These are phyloP conservation scores for Endocladia muricata DNA, from an alignment of 31 red algal species.

Conservation along the genomic window DNA sequence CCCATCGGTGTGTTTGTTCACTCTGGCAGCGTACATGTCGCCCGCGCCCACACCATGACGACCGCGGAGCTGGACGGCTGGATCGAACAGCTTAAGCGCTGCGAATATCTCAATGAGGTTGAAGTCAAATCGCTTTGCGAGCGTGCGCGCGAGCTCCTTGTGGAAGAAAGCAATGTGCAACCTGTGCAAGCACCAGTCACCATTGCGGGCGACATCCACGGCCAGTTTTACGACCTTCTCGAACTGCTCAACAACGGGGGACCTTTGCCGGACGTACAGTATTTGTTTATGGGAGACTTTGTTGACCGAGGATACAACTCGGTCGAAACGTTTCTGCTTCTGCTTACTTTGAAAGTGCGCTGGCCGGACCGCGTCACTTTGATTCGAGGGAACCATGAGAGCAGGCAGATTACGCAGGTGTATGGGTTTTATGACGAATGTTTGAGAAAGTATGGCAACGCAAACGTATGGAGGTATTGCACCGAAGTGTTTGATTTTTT, in stretches of 20 bases:
- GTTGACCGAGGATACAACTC: slow-evolving; percentile 92
- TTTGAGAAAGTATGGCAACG: slow-evolving; percentile 89
- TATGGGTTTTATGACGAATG: slow-evolving; percentile 99
- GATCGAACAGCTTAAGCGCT: slow-evolving; percentile 82
- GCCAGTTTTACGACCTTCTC: slow-evolving; percentile 88
- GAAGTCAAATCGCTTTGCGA: slow-evolving; percentile 72
- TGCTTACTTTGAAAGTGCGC: slow-evolving; percentile 86
- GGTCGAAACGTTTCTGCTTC: slow-evolving; percentile 85
- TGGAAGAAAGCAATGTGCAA: slow-evolving; percentile 72
- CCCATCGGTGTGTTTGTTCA: neutral
- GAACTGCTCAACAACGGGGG: slow-evolving; percentile 81
- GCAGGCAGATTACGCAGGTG: slow-evolving; percentile 90
- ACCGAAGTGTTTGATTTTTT: slow-evolving; percentile 93
- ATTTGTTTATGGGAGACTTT: slow-evolving; percentile 98
- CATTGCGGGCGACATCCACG: slow-evolving; percentile 88
- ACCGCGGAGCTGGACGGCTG: slow-evolving; percentile 70
- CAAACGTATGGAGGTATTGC: slow-evolving; percentile 93
- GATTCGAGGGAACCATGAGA: slow-evolving; percentile 93
- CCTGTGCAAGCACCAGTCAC: slow-evolving; percentile 49
- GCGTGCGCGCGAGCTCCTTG: slow-evolving; percentile 63
- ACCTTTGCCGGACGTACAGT: slow-evolving; percentile 61
- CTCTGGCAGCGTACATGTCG: slow-evolving; percentile 2
- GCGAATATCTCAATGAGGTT: slow-evolving; percentile 73
- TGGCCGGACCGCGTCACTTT: slow-evolving; percentile 83
- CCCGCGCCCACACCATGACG: slow-evolving; percentile 40